Conservation (phyloP, 768 basidiomycete genomes). For the Panaeolus papilionaceus region DNA sequence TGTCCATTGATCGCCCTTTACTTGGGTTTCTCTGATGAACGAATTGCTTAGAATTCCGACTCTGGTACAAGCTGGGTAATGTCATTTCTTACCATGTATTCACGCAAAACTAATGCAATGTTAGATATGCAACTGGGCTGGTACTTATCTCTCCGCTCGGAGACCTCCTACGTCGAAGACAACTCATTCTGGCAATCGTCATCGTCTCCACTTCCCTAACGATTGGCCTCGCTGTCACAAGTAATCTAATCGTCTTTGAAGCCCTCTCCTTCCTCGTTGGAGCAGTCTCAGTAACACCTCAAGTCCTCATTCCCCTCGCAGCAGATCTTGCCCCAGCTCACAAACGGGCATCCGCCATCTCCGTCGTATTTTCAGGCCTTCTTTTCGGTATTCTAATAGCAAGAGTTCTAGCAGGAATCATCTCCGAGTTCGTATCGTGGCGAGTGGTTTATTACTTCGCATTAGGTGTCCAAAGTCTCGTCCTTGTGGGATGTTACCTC, state of each 20-base stretch:
- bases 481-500: constrained; percentile 64
- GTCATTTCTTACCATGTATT: neutral
- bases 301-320: constrained; percentile 79
- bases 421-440: constrained; percentile 77
- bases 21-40: constrained; percentile 8
- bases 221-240: constrained; percentile 74
- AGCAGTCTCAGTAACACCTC: constrained; percentile 71
- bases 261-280: constrained; percentile 76
- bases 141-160: constrained; percentile 83
- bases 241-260: constrained; percentile 65
- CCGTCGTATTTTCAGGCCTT: constrained; percentile 72
- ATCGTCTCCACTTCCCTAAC: constrained; percentile 61
- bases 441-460: constrained; percentile 81
- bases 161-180: constrained; percentile 80
- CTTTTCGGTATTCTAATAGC: constrained; percentile 78
- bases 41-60: constrained; percentile 58
- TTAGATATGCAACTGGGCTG: constrained; percentile 74
- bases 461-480: constrained; percentile 68
- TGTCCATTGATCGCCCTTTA: constrained; percentile 2
- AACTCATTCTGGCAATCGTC: constrained; percentile 67
- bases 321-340: constrained; percentile 84
- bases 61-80: constrained; percentile 70
- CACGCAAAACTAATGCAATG: constrained; percentile 12
- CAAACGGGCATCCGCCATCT: constrained; percentile 75
- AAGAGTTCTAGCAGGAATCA: constrained; percentile 75